Percentiles rank a stretch among this genome's conserved stretches.
phyloP scores from a whole-genome alignment of 2,329 filamentous ascomycete genomes.

The Colletotrichum musae region DNA sequence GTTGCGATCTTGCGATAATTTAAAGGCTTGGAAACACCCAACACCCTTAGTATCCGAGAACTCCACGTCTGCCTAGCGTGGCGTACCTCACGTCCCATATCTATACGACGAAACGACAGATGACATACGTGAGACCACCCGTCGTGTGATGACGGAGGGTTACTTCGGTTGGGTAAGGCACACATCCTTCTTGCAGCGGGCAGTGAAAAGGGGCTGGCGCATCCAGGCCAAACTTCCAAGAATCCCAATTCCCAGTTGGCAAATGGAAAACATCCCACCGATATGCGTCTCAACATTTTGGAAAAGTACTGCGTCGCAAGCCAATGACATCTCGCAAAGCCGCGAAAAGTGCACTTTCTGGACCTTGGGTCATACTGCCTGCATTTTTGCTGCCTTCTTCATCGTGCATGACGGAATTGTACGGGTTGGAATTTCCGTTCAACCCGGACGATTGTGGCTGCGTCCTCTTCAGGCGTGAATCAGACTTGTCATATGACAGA shows the following conservation, averaged over 20 bases:
- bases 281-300: conserved; percentile 6
- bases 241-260: not conserved
- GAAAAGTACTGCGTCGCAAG: not conserved
- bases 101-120: not conserved
- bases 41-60: not conserved
- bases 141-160: not conserved
- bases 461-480: not conserved
- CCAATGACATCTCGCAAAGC: not conserved
- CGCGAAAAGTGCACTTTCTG: not conserved
- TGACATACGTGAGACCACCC: not conserved
- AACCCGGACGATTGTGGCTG: not conserved
- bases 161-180: conserved; percentile 5
- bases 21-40: not conserved
- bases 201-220: not conserved
- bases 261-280: too few relatives aligned
- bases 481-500: not conserved
- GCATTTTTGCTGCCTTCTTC: not conserved
- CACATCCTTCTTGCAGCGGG: not conserved
- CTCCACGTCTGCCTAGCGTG: not conserved
- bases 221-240: not conserved
- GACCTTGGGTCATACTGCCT: conserved; percentile 3
- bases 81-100: not conserved
- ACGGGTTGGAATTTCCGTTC: not conserved
- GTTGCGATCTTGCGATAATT: not conserved
- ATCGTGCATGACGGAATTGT: not conserved